phyloP scores from a whole-genome alignment of 176 grass and related monocot genomes.

The Eragrostis curvula region DNA sequence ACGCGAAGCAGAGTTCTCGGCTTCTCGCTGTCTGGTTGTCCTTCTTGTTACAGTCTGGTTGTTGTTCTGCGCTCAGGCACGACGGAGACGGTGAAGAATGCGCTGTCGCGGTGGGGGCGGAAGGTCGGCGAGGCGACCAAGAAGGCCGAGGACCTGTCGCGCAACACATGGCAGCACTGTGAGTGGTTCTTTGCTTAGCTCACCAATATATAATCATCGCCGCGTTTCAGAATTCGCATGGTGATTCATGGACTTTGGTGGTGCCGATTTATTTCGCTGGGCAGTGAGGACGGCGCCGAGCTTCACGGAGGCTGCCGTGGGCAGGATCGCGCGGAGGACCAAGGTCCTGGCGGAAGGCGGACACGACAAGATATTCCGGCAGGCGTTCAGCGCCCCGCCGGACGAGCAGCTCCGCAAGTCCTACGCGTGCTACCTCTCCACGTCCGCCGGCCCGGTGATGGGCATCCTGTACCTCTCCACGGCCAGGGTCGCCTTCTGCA shows the following conservation, averaged over 20 bases:
- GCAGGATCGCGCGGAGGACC: conserved; percentile 83
- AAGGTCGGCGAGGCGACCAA: conserved; percentile 73
- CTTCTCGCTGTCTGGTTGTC: neutral
- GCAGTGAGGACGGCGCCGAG: conserved; percentile 84
- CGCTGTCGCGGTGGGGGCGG: conserved; percentile 74
- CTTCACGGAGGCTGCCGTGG: conserved; percentile 75
- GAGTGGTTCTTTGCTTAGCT: neutral
- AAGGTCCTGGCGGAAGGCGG: conserved; percentile 89
- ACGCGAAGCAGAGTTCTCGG: neutral
- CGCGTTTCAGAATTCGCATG: neutral
- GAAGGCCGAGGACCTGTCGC: conserved; percentile 91
- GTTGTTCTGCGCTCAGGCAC: conserved; percentile 50
- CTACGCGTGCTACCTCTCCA: conserved; percentile 88
- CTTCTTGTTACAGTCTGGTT: neutral
- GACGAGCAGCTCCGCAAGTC: conserved; percentile 87
- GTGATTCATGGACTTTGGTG: neutral
- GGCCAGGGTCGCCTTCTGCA: conserved; percentile 86
- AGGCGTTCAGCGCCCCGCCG: conserved; percentile 63
- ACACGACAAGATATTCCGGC: conserved; percentile 73
- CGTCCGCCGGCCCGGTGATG: conserved; percentile 77
- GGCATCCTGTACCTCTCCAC: conserved; percentile 82
- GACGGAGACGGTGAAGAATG: conserved; percentile 78
- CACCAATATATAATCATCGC: neutral
- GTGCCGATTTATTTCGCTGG: neutral
- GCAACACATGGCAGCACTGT: conserved; percentile 98